Evolutionary conservation across 2,329 filamentous ascomycete genomes (phyloP), one percentile per base, ranked within the genome.

Genomic region (Clarireedia paspali): DNA sequence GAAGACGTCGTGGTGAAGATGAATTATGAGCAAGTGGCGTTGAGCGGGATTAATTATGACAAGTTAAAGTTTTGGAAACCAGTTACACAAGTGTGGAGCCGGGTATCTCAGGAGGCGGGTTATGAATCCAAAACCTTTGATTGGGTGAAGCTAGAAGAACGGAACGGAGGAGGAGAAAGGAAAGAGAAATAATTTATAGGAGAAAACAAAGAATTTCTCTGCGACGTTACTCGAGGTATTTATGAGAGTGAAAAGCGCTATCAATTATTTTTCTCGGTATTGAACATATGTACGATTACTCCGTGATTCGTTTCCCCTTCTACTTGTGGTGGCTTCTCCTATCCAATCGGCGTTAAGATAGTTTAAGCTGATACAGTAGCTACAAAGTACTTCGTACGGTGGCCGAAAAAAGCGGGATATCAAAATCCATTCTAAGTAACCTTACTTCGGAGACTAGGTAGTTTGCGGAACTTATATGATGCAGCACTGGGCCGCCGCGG

Each of bases 101-200:
- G 36, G 45, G n/a, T 42, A 44, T 36, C 27, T n/a, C 27, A 47
- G 46, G 40, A 44, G 23, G 26, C 26, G 30, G 10, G 40, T 52
- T 56, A 44, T 42, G 58, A 57, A 55, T 58, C 7, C 17, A 20
- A 24, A 17, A 45, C n/a, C 6, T 47, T 3, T 54, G n/a, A 57
- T 57, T 57, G 55, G 55, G 47, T 42, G 10, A 24, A 54, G 10
- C 20, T 12, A 17, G 7, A 30, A 5, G 39, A 42, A 42, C 20
- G 6, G 39, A 42, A 42, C 20, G 6, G 39, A 42, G 39, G 6
- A 17, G 9, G 9, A 17, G 20, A 47, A 27, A 53, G 20, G 20
- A 20, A 20, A 20, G 20, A 20, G 20, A 20, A 20, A 20, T 3
- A 3, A 26, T 12, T 10, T n/a, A 5, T 12, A 17, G 47, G 15